Conservation (phyloP, 805 yeast genomes). For the Nakazawaea anatomiae region DNA sequence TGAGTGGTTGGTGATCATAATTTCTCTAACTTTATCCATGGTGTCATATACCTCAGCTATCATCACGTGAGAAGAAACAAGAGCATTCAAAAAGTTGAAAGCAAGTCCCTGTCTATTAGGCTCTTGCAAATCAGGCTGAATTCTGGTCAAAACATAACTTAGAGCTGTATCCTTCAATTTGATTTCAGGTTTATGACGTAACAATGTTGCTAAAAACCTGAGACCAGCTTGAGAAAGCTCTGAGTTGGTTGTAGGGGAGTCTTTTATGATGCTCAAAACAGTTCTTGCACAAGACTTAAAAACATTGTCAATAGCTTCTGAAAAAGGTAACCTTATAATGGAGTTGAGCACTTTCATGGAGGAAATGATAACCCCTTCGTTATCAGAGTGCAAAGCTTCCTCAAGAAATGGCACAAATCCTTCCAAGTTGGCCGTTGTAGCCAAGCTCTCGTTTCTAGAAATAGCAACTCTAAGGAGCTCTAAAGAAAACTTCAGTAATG, state of each 20-base stretch:
- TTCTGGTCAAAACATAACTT: conserved; percentile 62
- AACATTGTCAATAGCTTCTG: conserved; percentile 40
- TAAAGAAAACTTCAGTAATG: conserved; percentile 69
- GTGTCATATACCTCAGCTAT: conserved; percentile 88
- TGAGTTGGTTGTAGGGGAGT: conserved; percentile 69
- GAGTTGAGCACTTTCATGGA: conserved; percentile 58
- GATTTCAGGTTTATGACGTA: conserved; percentile 64
- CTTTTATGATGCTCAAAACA: conserved; percentile 59
- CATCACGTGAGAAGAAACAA: conserved; percentile 67
- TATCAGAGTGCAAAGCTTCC: conserved; percentile 45
- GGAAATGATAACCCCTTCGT: conserved; percentile 72
- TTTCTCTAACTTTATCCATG: conserved; percentile 72
- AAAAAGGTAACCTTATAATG: conserved; percentile 56
- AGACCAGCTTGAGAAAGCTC: conserved; percentile 78
- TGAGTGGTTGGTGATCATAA: conserved; percentile 87
- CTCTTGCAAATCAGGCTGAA: conserved; percentile 85
- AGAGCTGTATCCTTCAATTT: conserved; percentile 65
- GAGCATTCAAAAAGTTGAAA: conserved; percentile 72
- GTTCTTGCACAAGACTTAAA: conserved; percentile 59
- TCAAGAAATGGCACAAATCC: conserved; percentile 75
- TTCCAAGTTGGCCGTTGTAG: conserved; percentile 52
- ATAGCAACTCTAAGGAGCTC: conserved; percentile 73
- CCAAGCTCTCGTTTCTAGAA: conserved; percentile 51
- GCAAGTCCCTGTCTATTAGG: conserved; percentile 87
- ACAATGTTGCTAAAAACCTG: conserved; percentile 63